phyloP scores from a whole-genome alignment of 306 rosid species.

The Astragalus glycyphyllos region DNA sequence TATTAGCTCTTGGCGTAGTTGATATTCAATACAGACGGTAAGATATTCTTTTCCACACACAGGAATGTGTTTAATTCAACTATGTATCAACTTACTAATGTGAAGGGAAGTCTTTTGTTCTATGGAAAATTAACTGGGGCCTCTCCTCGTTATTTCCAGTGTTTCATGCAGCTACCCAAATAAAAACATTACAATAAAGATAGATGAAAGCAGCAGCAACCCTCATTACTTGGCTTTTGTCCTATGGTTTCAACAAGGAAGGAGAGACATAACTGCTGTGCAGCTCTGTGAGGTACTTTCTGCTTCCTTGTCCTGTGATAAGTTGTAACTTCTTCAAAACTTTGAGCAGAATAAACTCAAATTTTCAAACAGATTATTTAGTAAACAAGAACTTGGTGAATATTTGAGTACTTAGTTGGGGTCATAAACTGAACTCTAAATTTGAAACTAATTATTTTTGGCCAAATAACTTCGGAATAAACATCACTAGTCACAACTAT shows the following conservation, averaged over 20 bases:
- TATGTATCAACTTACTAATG: constrained; percentile 4
- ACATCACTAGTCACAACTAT: background rate
- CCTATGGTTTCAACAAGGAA: constrained; percentile 87
- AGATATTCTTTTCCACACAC: constrained; percentile 29
- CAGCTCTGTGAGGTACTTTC: constrained; percentile 84
- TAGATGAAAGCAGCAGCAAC: constrained; percentile 69
- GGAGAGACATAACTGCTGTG: constrained; percentile 82
- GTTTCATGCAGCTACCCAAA: constrained; percentile 86
- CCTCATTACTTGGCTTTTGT: constrained; percentile 88
- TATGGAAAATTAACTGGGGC: constrained; percentile 25
- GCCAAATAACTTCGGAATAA: background rate
- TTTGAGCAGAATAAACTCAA: constrained; percentile 2
- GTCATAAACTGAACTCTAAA: background rate
- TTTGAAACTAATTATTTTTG: constrained; percentile 12
- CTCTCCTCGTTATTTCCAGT: constrained; percentile 50
- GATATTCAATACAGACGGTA: constrained; percentile 81
- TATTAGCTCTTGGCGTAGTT: constrained; percentile 64
- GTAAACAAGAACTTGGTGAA: background rate
- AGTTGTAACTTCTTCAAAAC: constrained; percentile 18
- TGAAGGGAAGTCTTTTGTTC: background rate
- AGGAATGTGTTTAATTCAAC: constrained; percentile 14
- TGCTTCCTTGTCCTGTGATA: constrained; percentile 25
- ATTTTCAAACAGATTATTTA: background rate
- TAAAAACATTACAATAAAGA: constrained; percentile 80
- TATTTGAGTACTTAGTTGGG: constrained; percentile 4